Evolutionary conservation across 2,329 filamentous ascomycete genomes (phyloP).

Genomic region (Pseudopyrenochaeta lycopersici): DNA sequence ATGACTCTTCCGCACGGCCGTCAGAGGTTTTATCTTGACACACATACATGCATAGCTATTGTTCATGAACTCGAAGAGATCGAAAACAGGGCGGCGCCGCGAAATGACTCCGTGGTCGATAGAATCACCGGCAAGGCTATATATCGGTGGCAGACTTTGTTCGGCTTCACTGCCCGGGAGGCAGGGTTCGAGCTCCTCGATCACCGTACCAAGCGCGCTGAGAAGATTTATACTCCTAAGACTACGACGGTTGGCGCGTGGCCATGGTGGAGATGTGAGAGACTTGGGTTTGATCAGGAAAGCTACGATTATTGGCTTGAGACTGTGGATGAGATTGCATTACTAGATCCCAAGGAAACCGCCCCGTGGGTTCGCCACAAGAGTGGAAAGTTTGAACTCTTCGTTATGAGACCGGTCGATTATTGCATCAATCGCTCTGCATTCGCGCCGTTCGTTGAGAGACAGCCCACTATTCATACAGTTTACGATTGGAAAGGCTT

Average conservation of each 20-base stretch:
- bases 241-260: background rate
- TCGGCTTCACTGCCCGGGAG: slow-evolving; percentile 1
- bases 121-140: background rate
- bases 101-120: background rate
- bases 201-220: background rate
- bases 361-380: background rate
- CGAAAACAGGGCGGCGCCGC: background rate
- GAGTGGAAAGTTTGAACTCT: background rate
- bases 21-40: slow-evolving; percentile 8
- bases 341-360: background rate
- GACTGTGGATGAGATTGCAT: background rate
- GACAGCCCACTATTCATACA: background rate
- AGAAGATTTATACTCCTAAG: background rate
- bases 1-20: background rate
- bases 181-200: background rate
- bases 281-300: slow-evolving; percentile 6
- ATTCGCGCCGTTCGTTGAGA: background rate
- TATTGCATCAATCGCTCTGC: background rate
- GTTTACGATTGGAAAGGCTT: background rate
- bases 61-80: slow-evolving; percentile 5
- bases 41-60: slow-evolving; percentile 6
- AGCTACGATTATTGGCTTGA: slow-evolving; percentile 10
- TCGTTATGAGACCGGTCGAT: background rate
- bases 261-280: slow-evolving; percentile 5
- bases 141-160: slow-evolving; percentile 5